Percentiles rank a stretch among this genome's conserved stretches.
phyloP scores from a whole-genome alignment of 495 filamentous ascomycete genomes.

The Hyaloscypha variabilis region DNA sequence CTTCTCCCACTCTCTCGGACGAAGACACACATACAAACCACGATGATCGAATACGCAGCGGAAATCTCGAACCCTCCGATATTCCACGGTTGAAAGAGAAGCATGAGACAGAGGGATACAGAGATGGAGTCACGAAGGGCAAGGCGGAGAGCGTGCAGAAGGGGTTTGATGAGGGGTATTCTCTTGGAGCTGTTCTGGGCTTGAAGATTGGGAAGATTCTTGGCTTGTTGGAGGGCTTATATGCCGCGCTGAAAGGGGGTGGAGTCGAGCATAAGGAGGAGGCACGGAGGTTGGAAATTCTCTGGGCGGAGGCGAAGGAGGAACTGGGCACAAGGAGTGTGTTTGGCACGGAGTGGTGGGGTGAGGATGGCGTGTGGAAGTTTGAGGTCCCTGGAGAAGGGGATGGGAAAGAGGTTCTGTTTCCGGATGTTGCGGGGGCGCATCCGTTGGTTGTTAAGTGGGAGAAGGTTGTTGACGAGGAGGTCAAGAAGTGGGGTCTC shows the following conservation, averaged over 20 bases:
- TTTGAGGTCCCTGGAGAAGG: slow-evolving; percentile 50
- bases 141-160: slow-evolving; percentile 72
- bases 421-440: slow-evolving; percentile 55
- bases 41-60: background rate
- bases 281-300: slow-evolving; percentile 36
- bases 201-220: slow-evolving; percentile 69
- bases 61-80: slow-evolving; percentile 58
- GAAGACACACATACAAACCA: background rate
- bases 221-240: slow-evolving; percentile 71
- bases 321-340: slow-evolving; percentile 65
- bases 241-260: slow-evolving; percentile 27
- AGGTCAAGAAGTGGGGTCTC: slow-evolving; percentile 46
- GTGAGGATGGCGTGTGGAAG: slow-evolving; percentile 62
- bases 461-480: slow-evolving; percentile 43
- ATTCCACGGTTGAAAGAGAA: slow-evolving; percentile 72
- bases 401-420: slow-evolving; percentile 42
- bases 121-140: slow-evolving; percentile 75
- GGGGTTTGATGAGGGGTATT: slow-evolving; percentile 89
- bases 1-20: slow-evolving; percentile 18
- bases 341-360: slow-evolving; percentile 64
- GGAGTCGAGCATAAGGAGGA: slow-evolving; percentile 32
- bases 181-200: slow-evolving; percentile 77
- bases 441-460: slow-evolving; percentile 65
- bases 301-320: slow-evolving; percentile 54
- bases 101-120: slow-evolving; percentile 87